Evolutionary conservation across 345 rosid genomes (phyloP), one percentile per base, ranked within the genome.

Genomic region (Rhizophora apiculata): DNA sequence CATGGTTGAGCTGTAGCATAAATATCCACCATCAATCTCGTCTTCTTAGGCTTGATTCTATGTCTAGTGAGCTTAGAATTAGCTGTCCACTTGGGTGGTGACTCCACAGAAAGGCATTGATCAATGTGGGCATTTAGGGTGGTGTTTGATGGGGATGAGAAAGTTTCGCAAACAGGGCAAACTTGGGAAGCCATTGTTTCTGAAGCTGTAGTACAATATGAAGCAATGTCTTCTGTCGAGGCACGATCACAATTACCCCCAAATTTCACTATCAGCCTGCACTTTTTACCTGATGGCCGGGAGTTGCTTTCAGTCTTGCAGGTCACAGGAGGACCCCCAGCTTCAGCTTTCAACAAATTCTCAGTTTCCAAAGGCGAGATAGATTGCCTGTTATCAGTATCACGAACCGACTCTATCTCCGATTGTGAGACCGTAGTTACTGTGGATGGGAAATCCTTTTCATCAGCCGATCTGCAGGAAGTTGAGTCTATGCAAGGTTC

Each of bases 41-140:
- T 83, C 83, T 85, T 95, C 78, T 84, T 83, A 2, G 90, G 89
- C 85, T 95, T 95, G 66, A 86, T 83, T 75, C 83, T 92, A 74
- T 84, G 85, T 83, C 87, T 89, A 22, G 63, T 81, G 52, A 84
- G 68, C 81, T 78, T 94, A 76, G 82, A 81, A 79, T 78, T 86
- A 37, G 79, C 82, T 13, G 84, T 84, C 88, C 91, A 86, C 77
- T 85, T 84, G 63, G 89, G 76, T 7, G 80, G 74, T 69, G 91
- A 81, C 57, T 88, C 99, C 48, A 60, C 83, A 36, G 97, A 89
- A 49, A 95, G 91, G 78, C 99, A 92, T 83, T 95, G 99, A 71
- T 95, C 99, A 9, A 95, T 95, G 80, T 95, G 99, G 71, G 99
- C 99, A 84, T 95, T 95, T 85, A 95, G 81, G 54, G 98, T 95